Conservation (phyloP, 1,284 basidiomycete species). For the Ustilago vetiveriae region DNA sequence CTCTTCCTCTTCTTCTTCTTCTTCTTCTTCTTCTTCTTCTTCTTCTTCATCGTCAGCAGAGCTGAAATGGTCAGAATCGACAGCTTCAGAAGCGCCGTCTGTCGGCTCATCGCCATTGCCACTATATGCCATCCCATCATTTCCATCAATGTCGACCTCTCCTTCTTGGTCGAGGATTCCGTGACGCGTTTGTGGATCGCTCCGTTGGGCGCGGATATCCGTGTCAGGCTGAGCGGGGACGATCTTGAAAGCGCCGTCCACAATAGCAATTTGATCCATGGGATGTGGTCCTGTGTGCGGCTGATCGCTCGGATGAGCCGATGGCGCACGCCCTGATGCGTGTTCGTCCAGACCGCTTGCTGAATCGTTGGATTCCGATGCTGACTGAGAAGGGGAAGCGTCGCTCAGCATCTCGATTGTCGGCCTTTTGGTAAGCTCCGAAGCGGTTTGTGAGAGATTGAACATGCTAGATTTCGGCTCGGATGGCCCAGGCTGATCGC, state of each 20-base stretch:
- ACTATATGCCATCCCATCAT: neutral
- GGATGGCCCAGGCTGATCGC: conserved; percentile 8
- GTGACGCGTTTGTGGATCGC: too few species aligned
- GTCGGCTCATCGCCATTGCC: conserved; percentile 2
- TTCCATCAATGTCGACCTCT: neutral
- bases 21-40: neutral
- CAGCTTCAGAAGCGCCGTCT: neutral
- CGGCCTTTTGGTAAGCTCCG: conserved; percentile 14
- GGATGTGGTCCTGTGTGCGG: conserved; percentile 11
- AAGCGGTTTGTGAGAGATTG: conserved; percentile 12
- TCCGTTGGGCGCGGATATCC: too few species aligned
- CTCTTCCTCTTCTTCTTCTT: conserved; percentile 1
- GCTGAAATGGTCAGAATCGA: neutral
- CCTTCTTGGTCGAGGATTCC: too few species aligned
- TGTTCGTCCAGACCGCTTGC: neutral
- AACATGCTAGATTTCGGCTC: conserved; percentile 13
- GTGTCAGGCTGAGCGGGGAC: conserved; percentile 20
- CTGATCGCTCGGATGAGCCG: neutral
- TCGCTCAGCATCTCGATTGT: conserved; percentile 28
- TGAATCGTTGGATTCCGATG: neutral
- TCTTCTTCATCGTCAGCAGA: conserved; percentile 1
- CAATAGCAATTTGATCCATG: conserved; percentile 37
- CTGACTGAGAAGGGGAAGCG: conserved; percentile 2
- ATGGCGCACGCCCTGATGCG: too few species aligned
- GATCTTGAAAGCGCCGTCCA: conserved; percentile 30